Conservation (phyloP, 768 basidiomycete species). For the Crucibulum laeve region DNA sequence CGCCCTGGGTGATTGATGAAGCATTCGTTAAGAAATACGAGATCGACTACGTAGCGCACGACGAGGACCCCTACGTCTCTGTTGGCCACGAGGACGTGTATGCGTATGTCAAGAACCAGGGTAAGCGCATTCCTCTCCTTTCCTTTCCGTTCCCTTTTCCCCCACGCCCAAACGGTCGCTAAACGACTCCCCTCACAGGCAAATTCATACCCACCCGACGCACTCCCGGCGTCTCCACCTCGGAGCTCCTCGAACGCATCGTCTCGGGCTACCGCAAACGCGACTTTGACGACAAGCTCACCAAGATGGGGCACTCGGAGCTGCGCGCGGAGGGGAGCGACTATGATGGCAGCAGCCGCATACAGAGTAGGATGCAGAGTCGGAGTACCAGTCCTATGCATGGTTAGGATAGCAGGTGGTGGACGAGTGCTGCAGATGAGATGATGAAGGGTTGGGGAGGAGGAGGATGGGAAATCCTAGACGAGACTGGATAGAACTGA, state of each 20-base stretch:
- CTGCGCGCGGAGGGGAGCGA: slow-evolving; percentile 63
- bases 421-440: too few species aligned
- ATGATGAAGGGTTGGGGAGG: too few species aligned
- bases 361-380: slow-evolving; percentile 27
- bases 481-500: too few species aligned
- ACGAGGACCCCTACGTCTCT: slow-evolving; percentile 83
- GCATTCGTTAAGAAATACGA: slow-evolving; percentile 79
- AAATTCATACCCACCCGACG: slow-evolving; percentile 94
- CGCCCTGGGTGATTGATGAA: slow-evolving; percentile 86
- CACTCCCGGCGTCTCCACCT: slow-evolving; percentile 93
- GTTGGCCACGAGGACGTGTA: slow-evolving; percentile 88
- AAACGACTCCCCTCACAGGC: slow-evolving; percentile 48
- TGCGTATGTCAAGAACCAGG: slow-evolving; percentile 70
- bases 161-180: too few species aligned
- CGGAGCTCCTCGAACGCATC: slow-evolving; percentile 88
- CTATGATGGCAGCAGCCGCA: slow-evolving; percentile 35
- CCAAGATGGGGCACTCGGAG: slow-evolving; percentile 79
- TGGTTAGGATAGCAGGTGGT: too few species aligned
- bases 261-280: slow-evolving; percentile 81
- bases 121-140: slow-evolving; percentile 33
- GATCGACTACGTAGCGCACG: slow-evolving; percentile 97
- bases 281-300: slow-evolving; percentile 85
- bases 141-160: not conserved
- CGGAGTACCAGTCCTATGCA: slow-evolving; percentile 26
- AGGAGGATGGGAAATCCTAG: too few species aligned